Conservation (phyloP, 1,284 basidiomycete species). For the Tilletia walkeri region DNA sequence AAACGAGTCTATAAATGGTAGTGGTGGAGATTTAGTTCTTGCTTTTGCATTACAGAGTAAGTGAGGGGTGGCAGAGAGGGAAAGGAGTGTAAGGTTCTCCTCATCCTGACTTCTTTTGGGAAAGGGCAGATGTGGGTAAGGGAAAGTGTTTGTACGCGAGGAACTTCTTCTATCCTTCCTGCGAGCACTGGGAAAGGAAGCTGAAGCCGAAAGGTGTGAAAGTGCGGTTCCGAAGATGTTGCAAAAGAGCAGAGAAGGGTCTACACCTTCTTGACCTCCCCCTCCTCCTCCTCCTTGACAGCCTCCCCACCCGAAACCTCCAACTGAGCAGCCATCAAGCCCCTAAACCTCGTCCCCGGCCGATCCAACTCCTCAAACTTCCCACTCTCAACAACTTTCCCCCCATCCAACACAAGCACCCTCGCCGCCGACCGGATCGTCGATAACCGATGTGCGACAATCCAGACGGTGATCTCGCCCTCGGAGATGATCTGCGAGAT, state of each 20-base stretch:
- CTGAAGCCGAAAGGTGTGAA: too few relatives aligned
- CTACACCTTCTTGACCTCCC: too few relatives aligned
- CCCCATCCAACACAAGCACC: slow-evolving; percentile 59
- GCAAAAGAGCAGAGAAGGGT: too few relatives aligned
- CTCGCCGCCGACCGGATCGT: slow-evolving; percentile 59
- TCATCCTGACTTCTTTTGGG: too few relatives aligned
- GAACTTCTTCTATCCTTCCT: too few relatives aligned
- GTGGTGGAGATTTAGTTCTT: background rate
- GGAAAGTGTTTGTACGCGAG: too few relatives aligned
- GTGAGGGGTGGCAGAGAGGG: slow-evolving; percentile 24
- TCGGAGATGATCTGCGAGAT: slow-evolving; percentile 58
- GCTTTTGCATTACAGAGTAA: background rate
- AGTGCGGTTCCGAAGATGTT: too few relatives aligned
- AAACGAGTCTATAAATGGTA: background rate
- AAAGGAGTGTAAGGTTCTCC: slow-evolving; percentile 11
- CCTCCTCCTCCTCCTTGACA: background rate
- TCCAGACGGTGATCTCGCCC: slow-evolving; percentile 60
- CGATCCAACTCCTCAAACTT: slow-evolving; percentile 58
- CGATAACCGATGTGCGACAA: slow-evolving; percentile 60
- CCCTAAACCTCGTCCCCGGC: slow-evolving; percentile 43
- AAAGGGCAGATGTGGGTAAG: too few relatives aligned
- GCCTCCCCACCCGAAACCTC: slow-evolving; percentile 24
- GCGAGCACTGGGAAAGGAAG: too few relatives aligned
- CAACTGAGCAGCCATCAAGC: slow-evolving; percentile 51
- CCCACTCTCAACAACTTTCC: slow-evolving; percentile 59